These are phyloP conservation scores for Pterula multifida DNA, from an alignment of 1,284 basidiomycete genomes.

Conservation along the genomic window DNA sequence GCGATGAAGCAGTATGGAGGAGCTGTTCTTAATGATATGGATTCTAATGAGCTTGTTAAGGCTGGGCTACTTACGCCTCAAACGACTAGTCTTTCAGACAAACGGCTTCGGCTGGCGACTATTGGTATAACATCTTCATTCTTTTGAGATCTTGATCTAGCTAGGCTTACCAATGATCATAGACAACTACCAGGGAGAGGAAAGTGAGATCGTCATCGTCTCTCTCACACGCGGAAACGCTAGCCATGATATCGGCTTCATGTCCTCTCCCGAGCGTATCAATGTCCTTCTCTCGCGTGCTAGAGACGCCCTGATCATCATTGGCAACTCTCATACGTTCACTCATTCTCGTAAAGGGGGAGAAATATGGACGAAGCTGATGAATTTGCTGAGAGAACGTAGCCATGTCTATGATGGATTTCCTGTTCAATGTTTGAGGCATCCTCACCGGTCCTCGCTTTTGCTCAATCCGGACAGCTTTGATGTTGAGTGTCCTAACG, in stretches of 20 bases:
- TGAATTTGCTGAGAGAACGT: slow-evolving; percentile 26
- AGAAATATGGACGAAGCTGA: slow-evolving; percentile 35
- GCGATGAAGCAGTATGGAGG: slow-evolving; percentile 36
- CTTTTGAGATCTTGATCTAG: neutral
- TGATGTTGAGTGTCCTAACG: slow-evolving; percentile 40
- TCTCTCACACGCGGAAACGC: slow-evolving; percentile 49
- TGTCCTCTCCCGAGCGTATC: slow-evolving; percentile 49
- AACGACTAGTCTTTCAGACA: slow-evolving; percentile 25
- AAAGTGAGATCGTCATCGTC: slow-evolving; percentile 52
- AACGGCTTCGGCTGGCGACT: slow-evolving; percentile 31
- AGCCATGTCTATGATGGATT: slow-evolving; percentile 44
- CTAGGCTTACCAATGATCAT: neutral
- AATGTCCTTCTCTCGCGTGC: slow-evolving; percentile 58
- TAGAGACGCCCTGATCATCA: slow-evolving; percentile 45
- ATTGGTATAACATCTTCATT: slow-evolving; percentile 32
- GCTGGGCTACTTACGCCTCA: slow-evolving; percentile 34
- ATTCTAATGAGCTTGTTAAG: slow-evolving; percentile 40
- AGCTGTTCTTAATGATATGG: slow-evolving; percentile 50
- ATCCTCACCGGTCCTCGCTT: slow-evolving; percentile 27
- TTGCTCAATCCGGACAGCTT: slow-evolving; percentile 34
- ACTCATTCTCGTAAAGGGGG: slow-evolving; percentile 36
- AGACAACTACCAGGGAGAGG: slow-evolving; percentile 63
- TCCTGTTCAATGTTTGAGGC: slow-evolving; percentile 44
- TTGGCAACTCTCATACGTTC: slow-evolving; percentile 53
- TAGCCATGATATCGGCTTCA: slow-evolving; percentile 47